A percentile compares a stretch with the other conserved stretches of the same genome.
These are phyloP conservation scores for Mycena epipterygia DNA, from an alignment of 768 basidiomycete genomes.

Conservation along the genomic window DNA sequence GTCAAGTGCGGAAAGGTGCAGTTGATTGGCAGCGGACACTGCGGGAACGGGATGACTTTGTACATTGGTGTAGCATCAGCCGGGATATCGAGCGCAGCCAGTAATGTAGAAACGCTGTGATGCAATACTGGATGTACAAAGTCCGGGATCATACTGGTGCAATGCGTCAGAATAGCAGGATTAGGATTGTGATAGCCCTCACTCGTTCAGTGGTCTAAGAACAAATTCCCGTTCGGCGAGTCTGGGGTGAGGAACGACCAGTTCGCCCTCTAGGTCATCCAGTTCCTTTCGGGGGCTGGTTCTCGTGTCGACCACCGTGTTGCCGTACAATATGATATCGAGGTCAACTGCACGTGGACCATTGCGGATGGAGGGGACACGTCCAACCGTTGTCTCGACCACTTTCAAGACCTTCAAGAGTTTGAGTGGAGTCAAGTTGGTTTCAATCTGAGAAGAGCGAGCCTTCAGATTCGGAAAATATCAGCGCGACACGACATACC, in stretches of 20 bases:
- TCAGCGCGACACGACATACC: slow-evolving; percentile 60
- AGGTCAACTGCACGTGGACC: slow-evolving; percentile 94
- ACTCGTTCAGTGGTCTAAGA: slow-evolving; percentile 91
- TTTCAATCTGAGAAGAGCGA: slow-evolving; percentile 71
- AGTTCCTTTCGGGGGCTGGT: slow-evolving; percentile 52
- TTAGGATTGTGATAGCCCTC: slow-evolving; percentile 44
- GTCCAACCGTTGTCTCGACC: slow-evolving; percentile 82
- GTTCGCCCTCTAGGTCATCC: slow-evolving; percentile 72
- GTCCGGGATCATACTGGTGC: slow-evolving; percentile 83
- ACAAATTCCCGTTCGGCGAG: slow-evolving; percentile 93
- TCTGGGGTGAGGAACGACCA: slow-evolving; percentile 89
- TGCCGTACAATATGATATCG: slow-evolving; percentile 86
- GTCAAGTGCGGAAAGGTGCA: slow-evolving; percentile 40
- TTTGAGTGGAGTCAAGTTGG: slow-evolving; percentile 69
- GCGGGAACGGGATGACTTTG: slow-evolving; percentile 84
- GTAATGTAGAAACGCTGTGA: slow-evolving; percentile 61
- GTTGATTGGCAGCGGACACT: slow-evolving; percentile 54
- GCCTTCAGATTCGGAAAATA: background rate
- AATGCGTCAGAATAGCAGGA: background rate
- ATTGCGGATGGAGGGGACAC: slow-evolving; percentile 82
- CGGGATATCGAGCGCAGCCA: slow-evolving; percentile 54
- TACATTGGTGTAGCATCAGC: slow-evolving; percentile 64
- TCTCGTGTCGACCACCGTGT: slow-evolving; percentile 70
- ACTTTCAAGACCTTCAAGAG: slow-evolving; percentile 77
- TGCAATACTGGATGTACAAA: slow-evolving; percentile 74